Conservation (phyloP, 257 asterid genomes). For the Echites panduratus region DNA sequence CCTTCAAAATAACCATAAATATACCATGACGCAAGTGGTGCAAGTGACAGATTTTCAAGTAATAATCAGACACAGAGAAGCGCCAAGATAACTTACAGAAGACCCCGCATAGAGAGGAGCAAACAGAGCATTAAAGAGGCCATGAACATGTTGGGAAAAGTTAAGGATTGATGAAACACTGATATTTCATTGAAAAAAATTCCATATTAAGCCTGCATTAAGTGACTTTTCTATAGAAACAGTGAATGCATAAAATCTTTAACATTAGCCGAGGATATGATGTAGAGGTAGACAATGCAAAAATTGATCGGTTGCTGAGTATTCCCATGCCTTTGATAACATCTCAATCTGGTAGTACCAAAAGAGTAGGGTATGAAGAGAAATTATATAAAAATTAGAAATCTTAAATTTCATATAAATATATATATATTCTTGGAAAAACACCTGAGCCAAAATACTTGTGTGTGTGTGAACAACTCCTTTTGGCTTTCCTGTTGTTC, state of each 20-base stretch:
- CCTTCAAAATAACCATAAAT: conserved; percentile 33
- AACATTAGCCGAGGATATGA: conserved; percentile 60
- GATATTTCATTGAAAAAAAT: conserved; percentile 11
- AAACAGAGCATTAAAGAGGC: conserved; percentile 77
- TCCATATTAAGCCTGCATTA: conserved; percentile 2
- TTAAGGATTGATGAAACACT: conserved; percentile 38
- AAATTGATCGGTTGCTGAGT: conserved; percentile 56
- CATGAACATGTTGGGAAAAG: conserved; percentile 73
- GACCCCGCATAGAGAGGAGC: conserved; percentile 92
- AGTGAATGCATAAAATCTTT: neutral
- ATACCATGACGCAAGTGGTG: conserved; percentile 8
- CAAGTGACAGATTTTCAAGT: conserved; percentile 3
- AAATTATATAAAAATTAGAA: neutral
- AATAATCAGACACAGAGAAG: neutral
- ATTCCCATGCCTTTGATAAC: conserved; percentile 78
- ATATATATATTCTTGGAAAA: neutral
- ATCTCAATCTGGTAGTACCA: conserved; percentile 60
- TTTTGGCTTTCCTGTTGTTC: conserved; percentile 98
- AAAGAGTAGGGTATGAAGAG: neutral
- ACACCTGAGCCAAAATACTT: conserved; percentile 86
- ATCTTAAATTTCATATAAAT: neutral
- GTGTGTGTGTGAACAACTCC: conserved; percentile 97
- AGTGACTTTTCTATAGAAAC: neutral
- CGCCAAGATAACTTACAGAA: conserved; percentile 38
- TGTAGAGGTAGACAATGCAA: conserved; percentile 87